Percentiles rank a stretch among this genome's conserved stretches.
These are phyloP conservation scores for Dictyostelium capitatum DNA, from an alignment of 78 protist species.

Conservation along the genomic window DNA sequence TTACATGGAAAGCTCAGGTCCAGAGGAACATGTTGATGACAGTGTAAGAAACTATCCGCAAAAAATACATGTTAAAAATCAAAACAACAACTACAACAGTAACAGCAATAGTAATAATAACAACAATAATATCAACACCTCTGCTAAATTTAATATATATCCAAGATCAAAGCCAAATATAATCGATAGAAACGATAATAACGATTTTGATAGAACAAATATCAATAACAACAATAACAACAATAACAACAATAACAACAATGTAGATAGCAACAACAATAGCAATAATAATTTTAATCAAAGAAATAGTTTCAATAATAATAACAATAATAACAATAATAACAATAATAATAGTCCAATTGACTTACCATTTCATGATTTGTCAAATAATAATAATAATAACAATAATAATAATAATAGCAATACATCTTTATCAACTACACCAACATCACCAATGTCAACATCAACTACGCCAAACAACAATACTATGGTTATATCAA, in stretches of 20 bases:
- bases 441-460: background rate
- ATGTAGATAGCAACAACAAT: background rate
- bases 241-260: background rate
- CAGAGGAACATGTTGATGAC: background rate
- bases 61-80: background rate
- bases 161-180: background rate
- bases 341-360: background rate
- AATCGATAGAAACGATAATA: background rate
- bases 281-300: background rate
- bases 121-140: background rate
- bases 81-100: background rate
- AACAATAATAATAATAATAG: background rate
- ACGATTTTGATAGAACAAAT: background rate
- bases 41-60: background rate
- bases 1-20: background rate
- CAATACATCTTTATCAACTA: background rate
- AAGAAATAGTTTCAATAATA: background rate
- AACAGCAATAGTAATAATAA: background rate
- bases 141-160: conserved; percentile 2
- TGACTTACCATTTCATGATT: background rate
- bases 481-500: background rate
- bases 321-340: background rate
- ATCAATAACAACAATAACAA: background rate
- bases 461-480: background rate
- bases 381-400: background rate